phyloP scores from a whole-genome alignment of 768 basidiomycete genomes.

The Trametes punicea region DNA sequence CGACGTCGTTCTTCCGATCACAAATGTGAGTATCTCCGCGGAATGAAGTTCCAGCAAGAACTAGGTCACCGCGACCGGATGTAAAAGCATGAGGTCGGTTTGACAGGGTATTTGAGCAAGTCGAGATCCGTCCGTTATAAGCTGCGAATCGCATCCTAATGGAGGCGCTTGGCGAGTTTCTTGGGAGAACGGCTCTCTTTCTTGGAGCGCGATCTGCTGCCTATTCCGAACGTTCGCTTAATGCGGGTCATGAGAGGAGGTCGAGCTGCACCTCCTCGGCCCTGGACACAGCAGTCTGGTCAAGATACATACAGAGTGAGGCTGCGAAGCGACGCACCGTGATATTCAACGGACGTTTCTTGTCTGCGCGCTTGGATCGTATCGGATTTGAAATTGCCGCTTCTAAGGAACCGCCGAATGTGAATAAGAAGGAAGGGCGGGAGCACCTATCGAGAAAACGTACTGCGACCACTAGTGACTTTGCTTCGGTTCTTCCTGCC shows the following conservation, averaged over 20 bases:
- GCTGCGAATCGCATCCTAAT: neutral
- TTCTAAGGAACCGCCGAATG: no score
- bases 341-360: conserved; percentile 40
- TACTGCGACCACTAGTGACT: no score
- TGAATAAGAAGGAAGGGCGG: conserved; percentile 14
- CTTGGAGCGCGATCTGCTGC: conserved; percentile 38
- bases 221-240: conserved; percentile 50
- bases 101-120: no score
- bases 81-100: no score
- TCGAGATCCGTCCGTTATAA: neutral
- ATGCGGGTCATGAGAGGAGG: conserved; percentile 51
- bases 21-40: no score
- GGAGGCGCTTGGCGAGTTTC: neutral
- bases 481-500: conserved; percentile 37
- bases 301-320: neutral
- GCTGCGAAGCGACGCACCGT: conserved; percentile 40
- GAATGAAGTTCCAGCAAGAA: no score
- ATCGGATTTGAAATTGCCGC: conserved; percentile 50
- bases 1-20: no score
- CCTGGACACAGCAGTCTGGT: conserved; percentile 29
- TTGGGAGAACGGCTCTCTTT: neutral
- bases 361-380: conserved; percentile 43
- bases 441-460: no score
- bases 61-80: no score
- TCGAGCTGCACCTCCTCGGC: conserved; percentile 39